Evolutionary conservation across 345 rosid species (phyloP).

Genomic region (Syzygium jambos): DNA sequence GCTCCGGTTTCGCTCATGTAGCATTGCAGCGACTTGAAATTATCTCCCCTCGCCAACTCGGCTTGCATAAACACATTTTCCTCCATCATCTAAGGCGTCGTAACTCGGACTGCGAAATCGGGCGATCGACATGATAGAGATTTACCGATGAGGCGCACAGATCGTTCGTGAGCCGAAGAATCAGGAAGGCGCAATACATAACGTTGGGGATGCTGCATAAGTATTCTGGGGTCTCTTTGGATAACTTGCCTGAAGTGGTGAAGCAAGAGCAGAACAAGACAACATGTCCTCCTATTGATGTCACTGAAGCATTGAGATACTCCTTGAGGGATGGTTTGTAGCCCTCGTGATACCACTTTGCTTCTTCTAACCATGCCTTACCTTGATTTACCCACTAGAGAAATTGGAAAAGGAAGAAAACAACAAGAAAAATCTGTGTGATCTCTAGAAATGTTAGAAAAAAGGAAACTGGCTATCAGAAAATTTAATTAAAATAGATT

Average conservation of each 20-base stretch:
- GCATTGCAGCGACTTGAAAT: constrained; percentile 5
- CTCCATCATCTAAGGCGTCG: not conserved
- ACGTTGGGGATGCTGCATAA: not conserved
- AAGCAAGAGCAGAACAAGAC: not conserved
- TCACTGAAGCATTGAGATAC: constrained; percentile 1
- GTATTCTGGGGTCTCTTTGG: not conserved
- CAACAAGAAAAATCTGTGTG: too few species aligned
- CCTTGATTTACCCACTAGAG: constrained; percentile 4
- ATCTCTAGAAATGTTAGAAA: too few species aligned
- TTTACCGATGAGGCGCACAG: not conserved
- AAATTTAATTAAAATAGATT: too few species aligned
- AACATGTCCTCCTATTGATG: not conserved
- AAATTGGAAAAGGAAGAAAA: too few species aligned
- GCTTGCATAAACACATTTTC: not conserved
- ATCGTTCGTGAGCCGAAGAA: constrained; percentile 1
- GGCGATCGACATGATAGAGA: not conserved
- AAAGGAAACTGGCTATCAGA: too few species aligned
- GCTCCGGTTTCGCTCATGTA: constrained; percentile 6
- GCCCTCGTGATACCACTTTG: constrained; percentile 3
- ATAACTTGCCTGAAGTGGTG: not conserved
- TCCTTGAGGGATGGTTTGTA: constrained; percentile 4
- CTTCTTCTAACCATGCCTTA: constrained; percentile 6
- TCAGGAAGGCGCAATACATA: not conserved
- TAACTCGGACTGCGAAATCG: not conserved
- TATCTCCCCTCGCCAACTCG: constrained; percentile 5